Evolutionary conservation across 805 yeast genomes (phyloP), one percentile per base, ranked within the genome.

Genomic region (Helenozyma rhizophorensis): DNA sequence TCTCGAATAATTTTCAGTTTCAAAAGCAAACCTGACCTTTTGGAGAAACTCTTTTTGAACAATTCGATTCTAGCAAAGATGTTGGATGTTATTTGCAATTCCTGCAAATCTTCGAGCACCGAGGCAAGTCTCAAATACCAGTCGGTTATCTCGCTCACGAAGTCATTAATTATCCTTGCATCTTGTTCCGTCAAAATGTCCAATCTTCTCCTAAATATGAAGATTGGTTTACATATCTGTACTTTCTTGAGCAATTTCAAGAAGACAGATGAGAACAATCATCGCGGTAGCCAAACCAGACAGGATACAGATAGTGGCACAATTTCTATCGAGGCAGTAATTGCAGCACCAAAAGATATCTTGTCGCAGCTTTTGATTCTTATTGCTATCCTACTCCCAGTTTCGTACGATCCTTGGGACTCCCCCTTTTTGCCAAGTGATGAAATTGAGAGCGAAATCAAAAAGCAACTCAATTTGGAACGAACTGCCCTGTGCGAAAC

Each of bases 261-360:
- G 9, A 72, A 71, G 36, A 14, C 21, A 3, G 39, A 36, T 11
- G 43, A 33, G 4, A 21, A 8, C 2, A 13, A 4, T 2, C 28
- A 12, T 23, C 28, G 18, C 4, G 10, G 12, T 10, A 17, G n/a
- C n/a, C n/a, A 33, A 17, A 6, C 31, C 30, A 14, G 34, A 24
- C 24, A 17, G 10, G 14, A 14, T 14, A 19, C 19, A 4, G 10
- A 26, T 6, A 13, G 14, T 3, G 46, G 29, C 3, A 27, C 27
- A 2, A 52, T 76, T 1, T 63, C 86, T 4, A 74, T 81, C 28
- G 95, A 84, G 48, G 74, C 85, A 0, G 56, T 87, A 24, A 80
- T 85, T 77, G 74, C 80, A 33, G 74, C 79, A 2, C 88, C 90
- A 0, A 81, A 78, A 44, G 82, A 78, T n/a, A 51, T 83, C 18